phyloP scores from a whole-genome alignment of 768 basidiomycete genomes.

The Trametes sanguinea region DNA sequence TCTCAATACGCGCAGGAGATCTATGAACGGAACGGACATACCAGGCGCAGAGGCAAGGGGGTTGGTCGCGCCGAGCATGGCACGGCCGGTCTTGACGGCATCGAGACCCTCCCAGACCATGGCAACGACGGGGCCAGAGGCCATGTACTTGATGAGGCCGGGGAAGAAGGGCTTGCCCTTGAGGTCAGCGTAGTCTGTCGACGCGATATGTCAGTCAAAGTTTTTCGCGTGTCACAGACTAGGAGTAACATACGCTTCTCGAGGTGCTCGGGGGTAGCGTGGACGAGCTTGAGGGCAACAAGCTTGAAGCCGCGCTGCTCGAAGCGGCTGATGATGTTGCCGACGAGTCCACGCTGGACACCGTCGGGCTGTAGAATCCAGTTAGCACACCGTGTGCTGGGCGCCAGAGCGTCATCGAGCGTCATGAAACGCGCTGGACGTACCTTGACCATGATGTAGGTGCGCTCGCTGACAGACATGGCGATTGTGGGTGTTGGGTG shows the following conservation, averaged over 20 bases:
- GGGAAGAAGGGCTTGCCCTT: conserved; percentile 95
- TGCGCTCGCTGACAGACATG: conserved; percentile 82
- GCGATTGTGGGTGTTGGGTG: conserved; percentile 31
- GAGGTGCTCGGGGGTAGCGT: conserved; percentile 80
- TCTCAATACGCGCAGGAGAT: conserved; percentile 1
- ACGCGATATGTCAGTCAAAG: conserved; percentile 1
- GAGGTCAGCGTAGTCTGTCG: conserved; percentile 92
- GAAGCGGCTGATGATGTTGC: conserved; percentile 94
- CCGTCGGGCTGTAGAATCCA: conserved; percentile 79
- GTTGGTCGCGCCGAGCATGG: conserved; percentile 96
- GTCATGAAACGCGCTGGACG: conserved; percentile 16
- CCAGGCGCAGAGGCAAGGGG: conserved; percentile 88
- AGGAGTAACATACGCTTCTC: conserved; percentile 67
- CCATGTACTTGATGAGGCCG: conserved; percentile 95
- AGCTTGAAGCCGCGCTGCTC: conserved; percentile 99
- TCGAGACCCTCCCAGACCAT: conserved; percentile 97
- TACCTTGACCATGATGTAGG: conserved; percentile 99
- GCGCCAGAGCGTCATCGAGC: background rate
- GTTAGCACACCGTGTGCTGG: background rate
- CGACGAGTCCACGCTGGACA: conserved; percentile 94
- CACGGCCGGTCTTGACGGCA: conserved; percentile 93
- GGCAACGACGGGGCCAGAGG: conserved; percentile 90
- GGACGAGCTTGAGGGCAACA: conserved; percentile 88
- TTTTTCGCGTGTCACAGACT: background rate
- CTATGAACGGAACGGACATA: conserved; percentile 37